These are phyloP conservation scores for Ampelocalamus luodianensis DNA, from an alignment of 176 grass and related monocot species.

Conservation along the genomic window DNA sequence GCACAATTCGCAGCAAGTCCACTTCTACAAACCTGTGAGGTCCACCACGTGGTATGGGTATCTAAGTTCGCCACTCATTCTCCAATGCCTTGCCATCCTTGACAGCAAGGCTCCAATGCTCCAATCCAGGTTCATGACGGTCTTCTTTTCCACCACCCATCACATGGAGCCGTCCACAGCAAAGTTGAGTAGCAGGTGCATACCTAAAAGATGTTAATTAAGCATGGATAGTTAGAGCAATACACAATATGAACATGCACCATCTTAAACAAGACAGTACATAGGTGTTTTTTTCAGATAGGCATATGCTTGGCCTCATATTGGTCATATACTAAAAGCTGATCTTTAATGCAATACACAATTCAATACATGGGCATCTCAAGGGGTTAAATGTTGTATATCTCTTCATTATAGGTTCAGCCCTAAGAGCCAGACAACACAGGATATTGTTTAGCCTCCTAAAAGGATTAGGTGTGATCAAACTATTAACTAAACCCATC, in stretches of 20 bases:
- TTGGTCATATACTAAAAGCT: not conserved
- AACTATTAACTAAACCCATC: not conserved
- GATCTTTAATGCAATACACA: not conserved
- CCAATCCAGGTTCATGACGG: conserved; percentile 78
- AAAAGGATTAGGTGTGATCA: not conserved
- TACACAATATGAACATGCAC: not conserved
- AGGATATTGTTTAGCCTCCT: not conserved
- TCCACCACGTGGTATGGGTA: conserved; percentile 86
- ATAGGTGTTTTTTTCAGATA: not conserved
- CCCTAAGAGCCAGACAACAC: not conserved
- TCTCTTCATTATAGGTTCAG: not conserved
- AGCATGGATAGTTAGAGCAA: not conserved
- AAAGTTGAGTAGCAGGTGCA: conserved; percentile 92
- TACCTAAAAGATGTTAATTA: conserved; percentile 52
- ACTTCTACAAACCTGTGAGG: conserved; percentile 65
- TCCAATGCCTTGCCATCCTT: conserved; percentile 84
- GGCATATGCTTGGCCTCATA: not conserved
- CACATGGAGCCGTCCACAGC: conserved; percentile 80
- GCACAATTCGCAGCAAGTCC: not conserved
- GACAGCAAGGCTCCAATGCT: conserved; percentile 90
- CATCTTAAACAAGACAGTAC: not conserved
- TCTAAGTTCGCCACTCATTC: conserved; percentile 63
- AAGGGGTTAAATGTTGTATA: not conserved
- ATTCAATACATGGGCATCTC: not conserved
- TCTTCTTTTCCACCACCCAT: conserved; percentile 95